phyloP scores from a whole-genome alignment of 176 grass and related monocot species.

The Musa itinerans region DNA sequence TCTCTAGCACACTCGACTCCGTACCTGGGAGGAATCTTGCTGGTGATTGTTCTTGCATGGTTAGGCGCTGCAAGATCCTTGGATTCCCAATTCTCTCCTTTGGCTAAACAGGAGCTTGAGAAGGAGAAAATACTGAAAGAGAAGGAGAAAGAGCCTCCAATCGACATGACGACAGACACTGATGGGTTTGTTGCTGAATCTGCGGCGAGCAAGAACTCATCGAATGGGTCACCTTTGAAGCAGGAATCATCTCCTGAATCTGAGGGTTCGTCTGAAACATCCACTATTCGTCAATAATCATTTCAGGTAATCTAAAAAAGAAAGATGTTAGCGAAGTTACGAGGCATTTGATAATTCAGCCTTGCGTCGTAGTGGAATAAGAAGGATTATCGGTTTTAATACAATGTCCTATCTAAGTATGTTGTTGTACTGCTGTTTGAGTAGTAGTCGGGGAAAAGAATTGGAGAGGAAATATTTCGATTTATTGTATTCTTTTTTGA shows the following conservation, averaged over 20 bases:
- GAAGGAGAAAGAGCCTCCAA: conserved; percentile 33
- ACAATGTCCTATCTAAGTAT: background rate
- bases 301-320: background rate
- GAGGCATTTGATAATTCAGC: background rate
- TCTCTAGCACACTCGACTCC: conserved; percentile 89
- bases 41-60: conserved; percentile 86
- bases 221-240: conserved; percentile 31
- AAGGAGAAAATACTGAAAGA: conserved; percentile 56
- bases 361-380: background rate
- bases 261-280: conserved; percentile 35
- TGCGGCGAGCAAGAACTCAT: conserved; percentile 23
- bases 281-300: conserved; percentile 33
- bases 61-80: conserved; percentile 70
- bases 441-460: background rate
- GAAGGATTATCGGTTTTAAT: background rate
- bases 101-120: conserved; percentile 83
- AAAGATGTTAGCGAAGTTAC: background rate
- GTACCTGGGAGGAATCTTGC: conserved; percentile 90
- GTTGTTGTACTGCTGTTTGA: background rate
- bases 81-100: conserved; percentile 78
- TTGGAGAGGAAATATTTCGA: background rate
- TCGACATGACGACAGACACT: conserved; percentile 14
- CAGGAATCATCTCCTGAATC: conserved; percentile 33
- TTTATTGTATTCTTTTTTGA: background rate
- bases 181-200: conserved; percentile 10